phyloP scores from a whole-genome alignment of 2,329 filamentous ascomycete genomes.

The Trichoderma arundinaceum region DNA sequence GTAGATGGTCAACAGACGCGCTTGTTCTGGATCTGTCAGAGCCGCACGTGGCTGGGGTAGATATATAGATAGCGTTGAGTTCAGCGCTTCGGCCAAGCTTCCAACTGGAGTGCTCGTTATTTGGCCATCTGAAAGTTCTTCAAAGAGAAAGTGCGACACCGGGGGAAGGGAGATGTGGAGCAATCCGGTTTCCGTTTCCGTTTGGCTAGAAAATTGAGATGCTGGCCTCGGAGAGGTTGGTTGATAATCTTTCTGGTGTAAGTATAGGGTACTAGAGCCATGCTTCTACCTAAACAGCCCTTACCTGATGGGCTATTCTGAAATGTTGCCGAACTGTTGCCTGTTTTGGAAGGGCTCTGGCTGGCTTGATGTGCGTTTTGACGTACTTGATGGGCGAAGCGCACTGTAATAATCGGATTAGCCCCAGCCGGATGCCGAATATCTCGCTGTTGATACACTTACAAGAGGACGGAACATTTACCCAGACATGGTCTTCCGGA shows the following conservation, averaged over 20 bases:
- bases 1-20: slow-evolving; percentile 10
- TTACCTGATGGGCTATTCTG: neutral
- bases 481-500: slow-evolving; percentile 16
- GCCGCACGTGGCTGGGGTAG: slow-evolving; percentile 11
- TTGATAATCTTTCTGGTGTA: neutral
- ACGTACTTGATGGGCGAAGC: slow-evolving; percentile 19
- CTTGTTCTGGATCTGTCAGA: slow-evolving; percentile 9
- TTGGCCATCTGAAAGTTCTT: neutral
- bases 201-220: slow-evolving; percentile 4
- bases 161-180: slow-evolving; percentile 1
- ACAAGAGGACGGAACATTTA: slow-evolving; percentile 10
- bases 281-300: neutral
- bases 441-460: neutral
- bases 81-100: slow-evolving; percentile 4
- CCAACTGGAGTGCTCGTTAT: neutral
- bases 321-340: neutral
- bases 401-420: neutral
- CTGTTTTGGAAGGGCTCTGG: neutral
- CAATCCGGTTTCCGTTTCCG: neutral
- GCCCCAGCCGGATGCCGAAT: neutral
- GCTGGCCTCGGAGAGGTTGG: neutral
- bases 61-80: slow-evolving; percentile 17
- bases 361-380: neutral
- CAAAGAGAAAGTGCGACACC: slow-evolving; percentile 1
- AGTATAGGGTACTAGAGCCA: neutral